Evolutionary conservation across 352 stramenopile genomes (phyloP).

Genomic region (Aphanomyces stellatus): DNA sequence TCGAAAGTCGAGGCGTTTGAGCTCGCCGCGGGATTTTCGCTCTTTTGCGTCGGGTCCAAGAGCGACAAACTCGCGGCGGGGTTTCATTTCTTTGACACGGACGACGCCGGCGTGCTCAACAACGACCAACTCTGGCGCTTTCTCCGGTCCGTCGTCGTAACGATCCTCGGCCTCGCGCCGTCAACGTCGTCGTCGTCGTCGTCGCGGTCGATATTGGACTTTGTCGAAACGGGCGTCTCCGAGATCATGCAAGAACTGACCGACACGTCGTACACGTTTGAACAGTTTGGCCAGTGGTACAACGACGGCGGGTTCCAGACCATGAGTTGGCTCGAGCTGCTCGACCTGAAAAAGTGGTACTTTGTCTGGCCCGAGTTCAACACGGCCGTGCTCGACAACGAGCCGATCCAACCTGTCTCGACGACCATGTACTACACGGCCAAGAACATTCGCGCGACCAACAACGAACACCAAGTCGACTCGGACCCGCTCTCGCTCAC

Average conservation of each 20-base stretch:
- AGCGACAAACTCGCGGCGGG: conserved; percentile 76
- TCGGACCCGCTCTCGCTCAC: not conserved
- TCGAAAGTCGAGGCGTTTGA: conserved; percentile 71
- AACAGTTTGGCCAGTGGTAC: conserved; percentile 81
- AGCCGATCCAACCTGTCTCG: conserved; percentile 61
- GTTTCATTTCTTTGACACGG: conserved; percentile 80
- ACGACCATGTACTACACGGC: conserved; percentile 77
- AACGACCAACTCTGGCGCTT: conserved; percentile 77
- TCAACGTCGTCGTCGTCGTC: conserved; percentile 38
- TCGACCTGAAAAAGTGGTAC: conserved; percentile 78
- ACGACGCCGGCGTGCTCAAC: conserved; percentile 72
- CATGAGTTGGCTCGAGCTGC: conserved; percentile 79
- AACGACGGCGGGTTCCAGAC: conserved; percentile 65
- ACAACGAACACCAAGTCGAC: conserved; percentile 47
- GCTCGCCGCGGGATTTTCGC: conserved; percentile 67
- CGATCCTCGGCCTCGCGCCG: conserved; percentile 60
- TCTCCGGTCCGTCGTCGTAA: conserved; percentile 69
- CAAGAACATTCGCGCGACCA: conserved; percentile 71
- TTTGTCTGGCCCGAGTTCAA: conserved; percentile 66
- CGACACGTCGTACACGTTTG: conserved; percentile 62
- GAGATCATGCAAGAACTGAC: conserved; percentile 73
- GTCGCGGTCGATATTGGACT: conserved; percentile 56
- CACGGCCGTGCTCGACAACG: conserved; percentile 49
- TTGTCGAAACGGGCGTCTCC: conserved; percentile 68
- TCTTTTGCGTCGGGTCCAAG: conserved; percentile 78